Evolutionary conservation across 2,329 filamentous ascomycete species (phyloP).

Genomic region (Anthostomella pinea): DNA sequence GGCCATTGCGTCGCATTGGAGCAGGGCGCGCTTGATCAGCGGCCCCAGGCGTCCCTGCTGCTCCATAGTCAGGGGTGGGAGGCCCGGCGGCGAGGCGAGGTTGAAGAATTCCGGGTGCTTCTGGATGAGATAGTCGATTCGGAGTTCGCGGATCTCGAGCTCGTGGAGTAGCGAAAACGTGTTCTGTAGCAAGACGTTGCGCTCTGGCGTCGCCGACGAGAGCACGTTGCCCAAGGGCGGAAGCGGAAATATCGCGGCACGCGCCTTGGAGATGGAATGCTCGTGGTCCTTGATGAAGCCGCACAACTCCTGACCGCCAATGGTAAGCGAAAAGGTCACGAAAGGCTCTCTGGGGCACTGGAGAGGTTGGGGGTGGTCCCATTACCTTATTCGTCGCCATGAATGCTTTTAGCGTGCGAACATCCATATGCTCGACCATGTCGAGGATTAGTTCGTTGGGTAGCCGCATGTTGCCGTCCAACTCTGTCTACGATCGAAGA

Average conservation of each 20-base stretch:
- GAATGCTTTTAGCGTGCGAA: slow-evolving; percentile 12
- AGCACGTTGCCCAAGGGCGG: slow-evolving; percentile 18
- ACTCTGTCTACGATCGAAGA: too few relatives aligned
- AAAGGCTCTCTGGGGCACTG: too few relatives aligned
- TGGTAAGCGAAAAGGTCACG: slow-evolving; percentile 3
- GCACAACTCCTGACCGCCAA: slow-evolving; percentile 7
- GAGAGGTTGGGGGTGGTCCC: not conserved
- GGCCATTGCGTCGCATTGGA: slow-evolving; percentile 26
- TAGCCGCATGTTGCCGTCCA: too few relatives aligned
- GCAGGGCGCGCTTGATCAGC: slow-evolving; percentile 19
- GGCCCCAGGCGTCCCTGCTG: slow-evolving; percentile 9
- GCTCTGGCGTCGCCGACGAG: slow-evolving; percentile 16
- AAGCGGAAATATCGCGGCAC: slow-evolving; percentile 2
- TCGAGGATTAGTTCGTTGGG: slow-evolving; percentile 21
- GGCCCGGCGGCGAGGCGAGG: slow-evolving; percentile 6
- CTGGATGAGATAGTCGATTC: slow-evolving; percentile 15
- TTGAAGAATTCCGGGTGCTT: slow-evolving; percentile 7
- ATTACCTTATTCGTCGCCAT: slow-evolving; percentile 24
- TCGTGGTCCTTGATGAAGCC: slow-evolving; percentile 14
- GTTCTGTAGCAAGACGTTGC: slow-evolving; percentile 9
- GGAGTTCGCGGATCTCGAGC: slow-evolving; percentile 21
- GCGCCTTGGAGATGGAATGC: slow-evolving; percentile 16
- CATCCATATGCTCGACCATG: slow-evolving; percentile 23
- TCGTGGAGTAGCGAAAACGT: slow-evolving; percentile 20
- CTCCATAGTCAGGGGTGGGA: slow-evolving; percentile 8